Base-by-base conservation (phyloP, 1,284 basidiomycete genomes). In the Tausonia pullulans region DNA sequence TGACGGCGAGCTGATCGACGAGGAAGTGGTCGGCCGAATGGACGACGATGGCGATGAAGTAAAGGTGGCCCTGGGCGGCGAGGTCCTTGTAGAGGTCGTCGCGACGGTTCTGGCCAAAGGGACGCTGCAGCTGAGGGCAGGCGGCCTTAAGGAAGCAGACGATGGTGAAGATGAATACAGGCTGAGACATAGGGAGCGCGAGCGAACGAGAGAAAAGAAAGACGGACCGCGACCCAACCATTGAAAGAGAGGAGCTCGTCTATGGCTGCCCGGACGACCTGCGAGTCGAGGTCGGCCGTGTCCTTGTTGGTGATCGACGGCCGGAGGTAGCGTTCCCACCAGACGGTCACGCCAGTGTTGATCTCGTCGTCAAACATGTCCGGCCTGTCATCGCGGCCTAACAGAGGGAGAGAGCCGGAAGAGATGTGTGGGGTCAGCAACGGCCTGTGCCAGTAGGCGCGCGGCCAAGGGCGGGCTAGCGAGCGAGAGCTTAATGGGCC, bases 1-100 rank as follows among this genome's bases (percentile, higher is more conserved):
- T 94, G 69, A 94, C 89, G 14, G 93, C 90, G 44, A 97, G 84
- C 75, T 97, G 93, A 79, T 97, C 93, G 68, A 95, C 88, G 57
- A 97, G 83, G 79, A 97, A 97, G 75, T 97, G 93, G 79, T 97
- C 93, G 5, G 93, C 93, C 10, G 90, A 94, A 75, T 97, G 92
- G 50, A 97, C 88, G 68, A 93, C 84, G 69, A 96, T 87, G 65
- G 90, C 92, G 68, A 97, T 83, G 73, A 87, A 97, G 79, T 95
- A 96, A n/a, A 95, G 80, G 70, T 87, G 84, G 69, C 89, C 86
- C 63, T 86, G 82, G 46, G 80, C 80, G 16, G 86, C 84, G 66
- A 97, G 84, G 73, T 93, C 91, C 70, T 90, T 87, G 75, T 92
- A 96, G 44, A 87, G 82, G 69, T 88, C 85, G 62, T 93, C 87